Base-by-base conservation (phyloP, 805 yeast species). In the Kregervanrija fluxuum region DNA sequence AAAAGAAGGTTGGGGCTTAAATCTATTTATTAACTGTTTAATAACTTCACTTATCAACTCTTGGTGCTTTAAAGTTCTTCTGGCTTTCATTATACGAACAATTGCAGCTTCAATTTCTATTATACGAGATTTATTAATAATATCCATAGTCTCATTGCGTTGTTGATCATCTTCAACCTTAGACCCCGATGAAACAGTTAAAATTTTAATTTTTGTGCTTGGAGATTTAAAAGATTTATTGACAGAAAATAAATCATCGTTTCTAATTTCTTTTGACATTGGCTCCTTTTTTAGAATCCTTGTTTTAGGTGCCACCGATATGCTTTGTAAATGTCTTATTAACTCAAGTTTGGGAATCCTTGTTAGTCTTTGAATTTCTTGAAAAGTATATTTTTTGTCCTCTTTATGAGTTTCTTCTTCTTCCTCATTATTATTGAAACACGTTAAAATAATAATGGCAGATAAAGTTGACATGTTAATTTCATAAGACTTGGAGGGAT, bases 21-120 rank as follows among this genome's bases (percentile, higher is more conserved):
- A 90, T 48, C 93, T 67, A 35, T 70, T 67, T 16, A 69, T 61
- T 40, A 88, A 66, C 49, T 77, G 84, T 41, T 73, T 72, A 16
- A 82, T 70, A 4, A 80, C 77, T 53, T 82, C 89, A 32, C 71
- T 74, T n/a, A 85, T 67, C 43, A 89, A 68, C 35, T 81, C 82
- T 52, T 78, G 79, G 57, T 85, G 91, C 22, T 61, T 68, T 44
- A 82, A 53, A 1, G 70, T 63, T 52, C 79, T 82, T 32, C 89
- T 68, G 1, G 86, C 73, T 64, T 89, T 89, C 91, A 89, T 81
- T n/a, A 82, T 78, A 42, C 96, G 71, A 5, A 89, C 95, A 45
- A 89, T 75, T 0, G 95, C 93, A 1, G 96, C 95, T 57, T 86
- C 93, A 2, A 84, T 68, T 55, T 82, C 85, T 44, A 73, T 71